Evolutionary conservation across 2,329 filamentous ascomycete genomes (phyloP), one percentile per base, ranked within the genome.

Genomic region (Microcera coccophila): DNA sequence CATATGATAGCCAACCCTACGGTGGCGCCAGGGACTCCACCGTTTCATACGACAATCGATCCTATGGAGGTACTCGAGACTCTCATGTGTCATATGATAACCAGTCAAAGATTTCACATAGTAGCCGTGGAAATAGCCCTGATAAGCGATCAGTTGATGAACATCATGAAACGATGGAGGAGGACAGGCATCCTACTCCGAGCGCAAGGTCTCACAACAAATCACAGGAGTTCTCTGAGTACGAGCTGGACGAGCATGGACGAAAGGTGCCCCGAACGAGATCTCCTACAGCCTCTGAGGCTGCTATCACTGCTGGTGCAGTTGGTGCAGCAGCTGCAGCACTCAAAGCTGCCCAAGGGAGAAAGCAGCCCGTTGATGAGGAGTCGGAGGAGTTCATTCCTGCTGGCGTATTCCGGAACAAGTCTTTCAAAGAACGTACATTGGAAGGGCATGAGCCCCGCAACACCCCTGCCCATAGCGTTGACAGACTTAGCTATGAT

Each of bases 371-470:
- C 3, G 53, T 62, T 0, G 59, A 57, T 1, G 60, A 65, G 29
- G 61, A 65, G 5, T 59, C 54, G 4, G 64, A 67, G 3, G 64
- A 69, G n/a, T 74, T 67, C 42, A 56, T 68, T 31, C 66, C 68
- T 4, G 75, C 68, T 8, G 79, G 79, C 14, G 76, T 82, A 10
- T 70, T 71, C 39, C 69, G 79, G 45, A 80, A 83, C 57, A 77
- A 74, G 57, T 84, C 81, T 1, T 84, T 84, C 66, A 84, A 83
- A 62, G 78, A 84, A 55, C 76, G 81, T 22, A 78, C 80, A 2
- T 69, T 76, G 59, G 73, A 78, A 36, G 76, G 74, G 7, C 74
- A 73, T 43, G 70, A 73, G 36, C 77, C 76, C 19, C 71, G 73
- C 45, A 74, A 71, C 45, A 78, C 77, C 21, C 78, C 78, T 3